Conservation (phyloP, 441 rosid species). For the Hura crepitans region DNA sequence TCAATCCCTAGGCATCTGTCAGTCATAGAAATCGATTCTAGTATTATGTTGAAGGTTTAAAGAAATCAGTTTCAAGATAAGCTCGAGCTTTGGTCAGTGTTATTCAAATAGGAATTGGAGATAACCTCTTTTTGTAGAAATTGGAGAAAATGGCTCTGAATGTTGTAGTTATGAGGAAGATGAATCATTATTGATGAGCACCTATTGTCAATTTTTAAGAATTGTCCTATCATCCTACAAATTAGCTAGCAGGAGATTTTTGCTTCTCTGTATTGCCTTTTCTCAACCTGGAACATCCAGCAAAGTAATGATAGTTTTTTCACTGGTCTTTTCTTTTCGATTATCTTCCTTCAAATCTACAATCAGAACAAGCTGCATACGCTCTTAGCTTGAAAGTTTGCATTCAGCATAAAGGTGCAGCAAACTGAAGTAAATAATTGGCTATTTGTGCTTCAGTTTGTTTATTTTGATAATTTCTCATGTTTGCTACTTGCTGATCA, state of each 20-base stretch:
- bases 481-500: background rate
- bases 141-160: background rate
- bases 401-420: background rate
- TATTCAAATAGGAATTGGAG: too few relatives aligned
- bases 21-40: background rate
- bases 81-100: too few relatives aligned
- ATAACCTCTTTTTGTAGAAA: background rate
- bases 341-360: background rate
- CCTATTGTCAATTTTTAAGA: background rate
- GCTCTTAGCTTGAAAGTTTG: background rate
- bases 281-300: background rate
- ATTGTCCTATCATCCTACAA: conserved; percentile 1
- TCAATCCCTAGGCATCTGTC: background rate
- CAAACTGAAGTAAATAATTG: background rate
- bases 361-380: background rate
- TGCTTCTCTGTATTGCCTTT: conserved; percentile 11
- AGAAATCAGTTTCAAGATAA: too few relatives aligned
- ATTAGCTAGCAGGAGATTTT: conserved; percentile 10
- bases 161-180: background rate
- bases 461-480: background rate
- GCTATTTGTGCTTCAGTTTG: background rate
- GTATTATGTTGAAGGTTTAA: too few relatives aligned
- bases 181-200: background rate
- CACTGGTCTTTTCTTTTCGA: background rate
- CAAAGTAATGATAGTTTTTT: background rate